Conservation (phyloP, 176 grass and related monocot species). For the Aegilops bicornis region DNA sequence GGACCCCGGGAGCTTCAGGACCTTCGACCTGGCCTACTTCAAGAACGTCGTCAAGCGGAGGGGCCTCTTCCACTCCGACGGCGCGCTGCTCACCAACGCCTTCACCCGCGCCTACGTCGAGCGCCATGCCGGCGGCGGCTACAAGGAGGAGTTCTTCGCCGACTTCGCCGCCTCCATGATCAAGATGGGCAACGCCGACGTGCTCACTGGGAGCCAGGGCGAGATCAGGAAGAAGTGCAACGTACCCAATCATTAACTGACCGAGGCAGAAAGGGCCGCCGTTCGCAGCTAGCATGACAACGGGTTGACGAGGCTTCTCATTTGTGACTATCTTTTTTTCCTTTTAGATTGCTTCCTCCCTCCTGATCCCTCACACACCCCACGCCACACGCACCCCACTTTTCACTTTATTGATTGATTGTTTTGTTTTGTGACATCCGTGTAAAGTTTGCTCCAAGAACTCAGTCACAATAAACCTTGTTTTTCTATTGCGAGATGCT, state of each 20-base stretch:
- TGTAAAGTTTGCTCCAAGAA: too few relatives aligned
- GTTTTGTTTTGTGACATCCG: too few relatives aligned
- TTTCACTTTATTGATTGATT: too few relatives aligned
- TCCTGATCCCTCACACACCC: background rate
- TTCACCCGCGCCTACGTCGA: slow-evolving; percentile 63
- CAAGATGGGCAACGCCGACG: slow-evolving; percentile 57
- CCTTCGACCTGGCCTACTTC: slow-evolving; percentile 76
- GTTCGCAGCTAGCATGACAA: background rate
- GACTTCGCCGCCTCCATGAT: slow-evolving; percentile 73
- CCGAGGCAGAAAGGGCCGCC: background rate
- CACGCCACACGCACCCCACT: too few relatives aligned
- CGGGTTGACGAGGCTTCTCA: background rate
- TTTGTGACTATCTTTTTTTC: background rate
- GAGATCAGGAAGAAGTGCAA: slow-evolving; percentile 79
- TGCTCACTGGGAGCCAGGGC: slow-evolving; percentile 57
- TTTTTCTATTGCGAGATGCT: too few relatives aligned
- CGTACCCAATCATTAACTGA: slow-evolving; percentile 40
- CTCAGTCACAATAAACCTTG: too few relatives aligned
- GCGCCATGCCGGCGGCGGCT: slow-evolving; percentile 40
- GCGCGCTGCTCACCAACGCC: slow-evolving; percentile 56
- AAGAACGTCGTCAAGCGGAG: slow-evolving; percentile 54
- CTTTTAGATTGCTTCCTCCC: background rate
- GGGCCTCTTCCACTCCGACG: slow-evolving; percentile 81
- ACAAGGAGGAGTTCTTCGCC: slow-evolving; percentile 57
- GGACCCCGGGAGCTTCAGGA: slow-evolving; percentile 86